Base-by-base conservation (phyloP, 164 flowering plant species). In the Chloranthus sessilifolius region DNA sequence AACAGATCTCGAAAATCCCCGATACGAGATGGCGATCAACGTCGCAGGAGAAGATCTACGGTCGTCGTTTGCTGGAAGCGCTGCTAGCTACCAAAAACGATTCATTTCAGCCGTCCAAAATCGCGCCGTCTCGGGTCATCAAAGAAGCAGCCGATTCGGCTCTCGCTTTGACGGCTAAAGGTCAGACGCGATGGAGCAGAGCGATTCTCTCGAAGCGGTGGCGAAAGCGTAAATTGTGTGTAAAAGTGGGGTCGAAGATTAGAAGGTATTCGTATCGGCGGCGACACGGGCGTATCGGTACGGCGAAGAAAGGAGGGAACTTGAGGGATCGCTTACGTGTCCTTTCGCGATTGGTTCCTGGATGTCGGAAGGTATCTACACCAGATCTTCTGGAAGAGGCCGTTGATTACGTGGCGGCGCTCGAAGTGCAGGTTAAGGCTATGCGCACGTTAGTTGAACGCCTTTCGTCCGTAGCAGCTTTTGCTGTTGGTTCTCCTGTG, bases 401-500 rank as follows among this genome's bases (percentile, higher is more conserved):
- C 0, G 63, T 67, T 6, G 95, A 85, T 48, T 85, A 82, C 49
- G 78, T 85, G 24, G 69, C 81, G 2, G 95, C 95, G 36, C 61
- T 80, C 41, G 76, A 82, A 79, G 80, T 85, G 87, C 95, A 85
- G 61, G 69, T 85, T 16, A 63, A 78, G 50, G 78, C 83, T 50
- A 80, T 85, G 95, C 64, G 62, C 9, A 68, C 77, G 35, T 60
- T 85, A 24, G 68, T 74, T 22, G 66, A 76, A 34, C 70, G 74
- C 1, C 77, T 82, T 29, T 70, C 81, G 20, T 63, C 57, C 26
- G 50, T 60, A 26, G 7, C 51, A 1, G 20, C 39, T 5, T n/a
- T 16, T 16, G 44, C 36, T n/a, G n/a, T 33, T 21, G 25, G 36
- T 39, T 42, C n/a, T n/a, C n/a, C n/a, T n/a, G n/a, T n/a, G n/a